phyloP scores from a whole-genome alignment of 2,329 filamentous ascomycete species.

The Zopfia rhizophila region DNA sequence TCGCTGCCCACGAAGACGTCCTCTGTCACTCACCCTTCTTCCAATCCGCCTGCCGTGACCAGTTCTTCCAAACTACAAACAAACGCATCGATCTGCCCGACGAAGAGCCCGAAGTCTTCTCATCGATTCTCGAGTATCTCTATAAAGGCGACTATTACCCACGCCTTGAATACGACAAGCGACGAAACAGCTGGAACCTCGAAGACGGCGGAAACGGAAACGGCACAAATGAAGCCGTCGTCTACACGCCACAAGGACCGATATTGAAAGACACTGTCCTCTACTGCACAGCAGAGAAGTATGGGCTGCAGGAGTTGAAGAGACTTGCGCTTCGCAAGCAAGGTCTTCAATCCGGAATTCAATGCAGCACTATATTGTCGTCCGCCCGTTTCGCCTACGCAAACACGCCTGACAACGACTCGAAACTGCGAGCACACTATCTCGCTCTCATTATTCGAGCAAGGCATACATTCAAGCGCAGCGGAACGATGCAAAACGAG shows the following conservation, averaged over 20 bases:
- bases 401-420: slow-evolving; percentile 88
- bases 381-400: slow-evolving; percentile 91
- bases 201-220: slow-evolving; percentile 66
- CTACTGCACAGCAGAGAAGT: slow-evolving; percentile 88
- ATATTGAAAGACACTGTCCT: slow-evolving; percentile 90
- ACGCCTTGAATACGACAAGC: slow-evolving; percentile 82
- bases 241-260: slow-evolving; percentile 71
- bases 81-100: slow-evolving; percentile 84
- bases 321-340: slow-evolving; percentile 87
- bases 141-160: slow-evolving; percentile 96
- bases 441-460: slow-evolving; percentile 91
- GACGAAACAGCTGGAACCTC: slow-evolving; percentile 82
- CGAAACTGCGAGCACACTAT: slow-evolving; percentile 90
- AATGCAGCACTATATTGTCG: slow-evolving; percentile 83
- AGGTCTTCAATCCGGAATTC: slow-evolving; percentile 84
- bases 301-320: slow-evolving; percentile 85
- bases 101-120: slow-evolving; percentile 91
- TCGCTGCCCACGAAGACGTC: slow-evolving; percentile 90
- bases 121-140: slow-evolving; percentile 87
- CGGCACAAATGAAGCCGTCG: slow-evolving; percentile 54
- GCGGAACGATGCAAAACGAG: slow-evolving; percentile 94
- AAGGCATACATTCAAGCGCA: slow-evolving; percentile 88
- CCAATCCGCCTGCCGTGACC: slow-evolving; percentile 68
- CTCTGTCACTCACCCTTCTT: slow-evolving; percentile 85
- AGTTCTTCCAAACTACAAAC: slow-evolving; percentile 69